Evolutionary conservation across 164 flowering plant genomes (phyloP), one percentile per base, ranked within the genome.

Genomic region (Taxillus chinensis): DNA sequence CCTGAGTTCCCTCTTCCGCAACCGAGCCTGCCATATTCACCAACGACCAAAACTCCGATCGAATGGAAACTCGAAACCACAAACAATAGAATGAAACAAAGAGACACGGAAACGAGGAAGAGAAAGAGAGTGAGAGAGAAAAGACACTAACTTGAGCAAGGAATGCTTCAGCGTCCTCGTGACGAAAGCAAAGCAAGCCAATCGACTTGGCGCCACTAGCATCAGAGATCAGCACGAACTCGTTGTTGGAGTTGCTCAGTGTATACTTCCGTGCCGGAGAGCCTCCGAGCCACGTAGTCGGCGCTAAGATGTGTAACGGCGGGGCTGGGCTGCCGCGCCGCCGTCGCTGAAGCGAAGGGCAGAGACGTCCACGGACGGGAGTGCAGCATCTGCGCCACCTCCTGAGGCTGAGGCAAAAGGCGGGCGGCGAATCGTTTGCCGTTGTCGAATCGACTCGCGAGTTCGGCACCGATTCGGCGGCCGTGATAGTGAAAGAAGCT

Each of bases 151-250:
- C 97, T 80, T 93, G 95, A 63, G 96, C 92, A 3, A 93, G 92
- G 73, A 93, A 85, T 2, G 96, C 77, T 63, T 90, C 90, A 8
- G 97, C 97, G 48, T 93, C 97, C 68, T 88, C 97, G 56, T 74
- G 75, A 3, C 97, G 90, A 62, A 93, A 93, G 64, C 93, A 93
- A 38, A 93, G 92, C 66, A 93, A 65, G 5, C 98, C 85, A 39
- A 93, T 83, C 8, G 98, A 90, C 66, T 83, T 93, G 59, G 66
- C 59, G 13, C 79, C 89, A 45, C 71, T 72, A 38, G 96, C 87
- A 68, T 93, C 96, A 15, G 98, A 93, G 11, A 88, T 69, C 42
- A 90, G 89, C 43, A 90, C 98, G 72, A 93, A 90, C 75, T 90
- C 98, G 62, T 90, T 93, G 59, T 82, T 80, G 11, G 95, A 73